Percentiles rank a stretch among this genome's conserved stretches.
Conservation (phyloP, 75 land plant species). For the Larix kaempferi region DNA sequence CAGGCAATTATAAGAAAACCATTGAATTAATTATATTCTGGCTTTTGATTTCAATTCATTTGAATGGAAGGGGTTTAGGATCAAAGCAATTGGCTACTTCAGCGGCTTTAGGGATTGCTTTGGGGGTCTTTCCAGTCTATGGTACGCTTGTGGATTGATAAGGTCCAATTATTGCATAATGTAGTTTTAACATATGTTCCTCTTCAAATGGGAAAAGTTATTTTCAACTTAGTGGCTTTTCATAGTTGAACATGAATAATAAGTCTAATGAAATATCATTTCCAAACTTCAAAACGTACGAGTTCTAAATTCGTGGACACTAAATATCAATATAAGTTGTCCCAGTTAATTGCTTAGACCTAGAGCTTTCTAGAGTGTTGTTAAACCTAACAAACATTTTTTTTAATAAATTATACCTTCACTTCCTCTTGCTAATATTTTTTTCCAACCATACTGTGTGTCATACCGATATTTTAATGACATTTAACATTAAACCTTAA, state of each 20-base stretch:
- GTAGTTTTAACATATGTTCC: neutral
- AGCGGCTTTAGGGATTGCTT: slow-evolving; percentile 73
- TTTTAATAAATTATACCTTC: neutral
- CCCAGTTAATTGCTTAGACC: neutral
- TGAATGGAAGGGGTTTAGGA: slow-evolving; percentile 58
- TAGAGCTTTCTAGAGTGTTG: neutral
- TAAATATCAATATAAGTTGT: neutral
- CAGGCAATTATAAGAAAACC: neutral
- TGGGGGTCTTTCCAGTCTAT: slow-evolving; percentile 87
- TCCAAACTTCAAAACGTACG: neutral
- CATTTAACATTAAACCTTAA: too few relatives aligned
- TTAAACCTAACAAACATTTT: neutral
- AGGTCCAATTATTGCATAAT: neutral
- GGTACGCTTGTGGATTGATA: slow-evolving; percentile 30
- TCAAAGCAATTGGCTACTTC: slow-evolving; percentile 84
- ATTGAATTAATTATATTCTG: neutral
- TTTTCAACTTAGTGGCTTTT: neutral
- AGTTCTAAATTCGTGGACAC: neutral
- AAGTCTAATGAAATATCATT: neutral
- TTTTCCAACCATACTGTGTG: too few relatives aligned
- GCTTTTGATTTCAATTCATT: neutral
- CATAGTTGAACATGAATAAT: neutral
- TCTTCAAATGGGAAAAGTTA: neutral
- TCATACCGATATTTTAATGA: too few relatives aligned
- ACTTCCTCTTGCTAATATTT: neutral